Percentiles rank a stretch among this genome's conserved stretches.
phyloP scores from a whole-genome alignment of 2,329 filamentous ascomycete species.

The Fusarium globosum region DNA sequence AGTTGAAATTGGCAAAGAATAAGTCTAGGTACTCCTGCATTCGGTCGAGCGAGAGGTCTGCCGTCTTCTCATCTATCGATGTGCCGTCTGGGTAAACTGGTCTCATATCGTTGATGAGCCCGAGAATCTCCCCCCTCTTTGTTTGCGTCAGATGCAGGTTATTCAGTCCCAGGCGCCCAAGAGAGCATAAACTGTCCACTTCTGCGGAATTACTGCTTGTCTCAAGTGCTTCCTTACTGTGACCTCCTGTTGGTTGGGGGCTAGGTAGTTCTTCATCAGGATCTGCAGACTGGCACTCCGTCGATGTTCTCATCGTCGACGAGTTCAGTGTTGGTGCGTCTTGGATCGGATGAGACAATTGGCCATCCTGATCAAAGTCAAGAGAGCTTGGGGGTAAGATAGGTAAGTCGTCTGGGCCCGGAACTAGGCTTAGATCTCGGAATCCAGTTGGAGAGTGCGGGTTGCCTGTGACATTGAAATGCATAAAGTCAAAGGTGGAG shows the following conservation, averaged over 20 bases:
- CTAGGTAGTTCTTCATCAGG: fast-evolving
- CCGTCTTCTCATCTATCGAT: neutral
- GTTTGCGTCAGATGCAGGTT: neutral
- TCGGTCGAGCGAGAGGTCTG: neutral
- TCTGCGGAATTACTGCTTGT: neutral
- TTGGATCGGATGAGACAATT: neutral
- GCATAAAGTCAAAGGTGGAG: neutral
- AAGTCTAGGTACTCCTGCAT: neutral
- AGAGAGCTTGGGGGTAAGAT: fast-evolving
- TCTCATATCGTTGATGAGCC: neutral
- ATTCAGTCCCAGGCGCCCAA: fast-evolving
- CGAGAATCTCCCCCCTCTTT: fast-evolving
- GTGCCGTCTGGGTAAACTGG: neutral
- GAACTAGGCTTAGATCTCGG: fast-evolving
- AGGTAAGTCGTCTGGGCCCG: fast-evolving
- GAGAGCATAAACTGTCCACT: neutral
- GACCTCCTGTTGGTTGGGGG: fast-evolving
- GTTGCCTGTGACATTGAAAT: neutral
- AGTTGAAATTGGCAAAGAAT: neutral
- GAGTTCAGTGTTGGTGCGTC: fast-evolving
- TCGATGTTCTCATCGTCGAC: fast-evolving
- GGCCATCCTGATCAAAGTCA: no score
- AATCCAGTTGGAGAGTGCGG: neutral
- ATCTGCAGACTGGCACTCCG: fast-evolving
- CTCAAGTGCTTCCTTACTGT: fast-evolving